Conservation (phyloP, 192 early-diverging fungal genomes). For the Dispira parvispora region DNA sequence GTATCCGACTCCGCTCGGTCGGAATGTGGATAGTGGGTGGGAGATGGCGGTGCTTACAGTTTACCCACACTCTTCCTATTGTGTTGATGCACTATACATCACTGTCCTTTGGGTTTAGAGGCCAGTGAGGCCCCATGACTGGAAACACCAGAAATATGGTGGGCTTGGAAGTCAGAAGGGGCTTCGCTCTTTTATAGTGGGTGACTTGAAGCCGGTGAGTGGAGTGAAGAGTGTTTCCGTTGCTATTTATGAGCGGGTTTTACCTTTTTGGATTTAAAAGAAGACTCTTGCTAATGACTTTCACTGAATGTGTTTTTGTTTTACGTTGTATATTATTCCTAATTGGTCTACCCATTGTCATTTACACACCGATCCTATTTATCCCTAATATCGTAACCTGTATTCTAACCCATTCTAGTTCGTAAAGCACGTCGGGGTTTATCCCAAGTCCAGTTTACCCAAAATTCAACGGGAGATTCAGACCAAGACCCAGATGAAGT, state of each 20-base stretch:
- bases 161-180: background rate
- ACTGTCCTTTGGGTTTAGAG: background rate
- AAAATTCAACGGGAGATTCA: conserved; percentile 1
- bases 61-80: background rate
- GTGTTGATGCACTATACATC: background rate
- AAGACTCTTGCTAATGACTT: background rate
- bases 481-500: background rate
- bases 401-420: background rate
- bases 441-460: conserved; percentile 6
- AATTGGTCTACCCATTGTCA: background rate
- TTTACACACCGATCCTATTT: background rate
- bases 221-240: background rate
- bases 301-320: background rate
- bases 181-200: background rate
- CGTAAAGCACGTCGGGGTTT: conserved; percentile 5
- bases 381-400: background rate
- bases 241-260: background rate
- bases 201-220: background rate
- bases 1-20: background rate
- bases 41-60: background rate
- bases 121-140: background rate
- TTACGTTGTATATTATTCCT: background rate
- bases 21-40: background rate
- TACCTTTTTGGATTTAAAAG: background rate
- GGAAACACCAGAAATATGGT: background rate